A percentile compares a stretch with the other conserved stretches of the same genome.
Evolutionary conservation across 805 yeast genomes (phyloP).

Genomic region (Candida suzukii): DNA sequence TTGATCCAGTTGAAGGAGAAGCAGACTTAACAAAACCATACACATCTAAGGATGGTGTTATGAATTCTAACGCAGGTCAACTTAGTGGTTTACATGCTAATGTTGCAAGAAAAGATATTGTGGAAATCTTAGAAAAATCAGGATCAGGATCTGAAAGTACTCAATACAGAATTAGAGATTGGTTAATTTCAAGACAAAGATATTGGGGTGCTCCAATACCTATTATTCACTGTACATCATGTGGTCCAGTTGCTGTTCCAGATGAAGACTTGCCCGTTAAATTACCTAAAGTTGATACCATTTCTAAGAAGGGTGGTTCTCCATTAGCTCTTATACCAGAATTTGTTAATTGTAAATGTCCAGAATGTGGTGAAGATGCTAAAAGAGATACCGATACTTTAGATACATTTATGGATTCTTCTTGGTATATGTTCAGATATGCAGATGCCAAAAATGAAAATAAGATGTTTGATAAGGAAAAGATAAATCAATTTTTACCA

Average conservation of each 20-base stretch:
- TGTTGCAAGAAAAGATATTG: constrained; percentile 47
- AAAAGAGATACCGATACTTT: constrained; percentile 93
- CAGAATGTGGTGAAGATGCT: constrained; percentile 67
- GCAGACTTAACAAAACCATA: constrained; percentile 22
- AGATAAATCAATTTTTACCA: constrained; percentile 55
- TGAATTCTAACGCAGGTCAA: constrained; percentile 40
- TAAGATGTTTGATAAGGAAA: constrained; percentile 45
- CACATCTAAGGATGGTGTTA: constrained; percentile 35
- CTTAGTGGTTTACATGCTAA: constrained; percentile 41
- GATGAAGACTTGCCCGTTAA: constrained; percentile 77
- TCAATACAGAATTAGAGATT: constrained; percentile 72
- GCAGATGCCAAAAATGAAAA: constrained; percentile 60
- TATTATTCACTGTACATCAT: constrained; percentile 73
- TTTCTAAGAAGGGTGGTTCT: constrained; percentile 44
- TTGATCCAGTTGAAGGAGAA: constrained; percentile 31
- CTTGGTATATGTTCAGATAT: constrained; percentile 91
- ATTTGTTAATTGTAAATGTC: constrained; percentile 73
- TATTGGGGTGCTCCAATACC: constrained; percentile 99
- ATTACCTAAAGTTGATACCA: constrained; percentile 50
- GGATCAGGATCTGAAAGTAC: constrained; percentile 40
- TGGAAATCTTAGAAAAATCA: constrained; percentile 29
- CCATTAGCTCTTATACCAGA: constrained; percentile 64
- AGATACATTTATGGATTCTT: constrained; percentile 98
- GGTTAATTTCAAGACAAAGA: constrained; percentile 92
- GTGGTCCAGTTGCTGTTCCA: constrained; percentile 94